phyloP scores from a whole-genome alignment of 768 basidiomycete genomes.

The Asterophora lycoperdoides region DNA sequence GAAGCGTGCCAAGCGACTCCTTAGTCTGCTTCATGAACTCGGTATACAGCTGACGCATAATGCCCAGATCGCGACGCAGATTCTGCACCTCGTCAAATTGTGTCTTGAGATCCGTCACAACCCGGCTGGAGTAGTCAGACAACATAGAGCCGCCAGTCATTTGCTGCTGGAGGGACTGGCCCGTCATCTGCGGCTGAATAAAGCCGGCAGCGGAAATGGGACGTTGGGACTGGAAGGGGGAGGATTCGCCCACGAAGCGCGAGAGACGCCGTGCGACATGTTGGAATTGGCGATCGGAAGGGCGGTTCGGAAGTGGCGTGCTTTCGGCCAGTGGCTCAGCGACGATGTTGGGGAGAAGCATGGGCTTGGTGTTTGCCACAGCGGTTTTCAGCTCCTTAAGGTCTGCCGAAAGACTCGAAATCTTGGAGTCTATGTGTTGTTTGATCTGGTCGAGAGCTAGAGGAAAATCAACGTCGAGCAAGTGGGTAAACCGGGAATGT shows the following conservation, averaged over 20 bases:
- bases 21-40: slow-evolving; percentile 94
- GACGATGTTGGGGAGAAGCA: slow-evolving; percentile 42
- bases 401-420: slow-evolving; percentile 78
- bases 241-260: slow-evolving; percentile 53
- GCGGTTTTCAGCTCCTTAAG: slow-evolving; percentile 80
- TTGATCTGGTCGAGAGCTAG: slow-evolving; percentile 97
- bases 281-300: slow-evolving; percentile 72
- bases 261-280: slow-evolving; percentile 71
- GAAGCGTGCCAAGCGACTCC: slow-evolving; percentile 71
- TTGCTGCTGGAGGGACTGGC: slow-evolving; percentile 65
- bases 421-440: slow-evolving; percentile 93
- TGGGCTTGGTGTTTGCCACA: slow-evolving; percentile 51
- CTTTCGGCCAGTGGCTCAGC: slow-evolving; percentile 59
- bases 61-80: slow-evolving; percentile 86
- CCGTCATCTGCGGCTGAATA: slow-evolving; percentile 61
- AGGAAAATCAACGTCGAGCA: slow-evolving; percentile 6
- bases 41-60: slow-evolving; percentile 91
- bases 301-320: slow-evolving; percentile 61
- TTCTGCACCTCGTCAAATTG: slow-evolving; percentile 96
- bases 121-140: slow-evolving; percentile 68
- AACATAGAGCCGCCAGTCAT: slow-evolving; percentile 70
- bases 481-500: neutral
- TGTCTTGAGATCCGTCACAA: slow-evolving; percentile 79
- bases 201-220: slow-evolving; percentile 22
- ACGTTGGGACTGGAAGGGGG: slow-evolving; percentile 23